Conservation (phyloP, 2,329 filamentous ascomycete species). For the Xylariaceae sp. region DNA sequence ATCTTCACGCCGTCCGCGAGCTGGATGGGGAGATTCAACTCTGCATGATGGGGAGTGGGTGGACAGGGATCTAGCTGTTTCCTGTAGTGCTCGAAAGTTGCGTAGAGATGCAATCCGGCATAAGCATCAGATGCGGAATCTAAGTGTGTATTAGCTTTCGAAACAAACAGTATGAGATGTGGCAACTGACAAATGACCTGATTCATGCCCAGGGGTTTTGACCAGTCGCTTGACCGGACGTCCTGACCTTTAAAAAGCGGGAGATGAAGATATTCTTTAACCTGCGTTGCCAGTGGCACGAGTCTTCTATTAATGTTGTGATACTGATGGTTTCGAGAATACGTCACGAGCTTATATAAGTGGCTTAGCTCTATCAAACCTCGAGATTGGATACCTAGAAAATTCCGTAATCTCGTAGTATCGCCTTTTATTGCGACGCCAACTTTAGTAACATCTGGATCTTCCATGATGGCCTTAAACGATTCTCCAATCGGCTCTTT, state of each 20-base stretch:
- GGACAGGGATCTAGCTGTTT: conserved; percentile 71
- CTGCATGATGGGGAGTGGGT: conserved; percentile 71
- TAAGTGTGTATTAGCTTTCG: conserved; percentile 45
- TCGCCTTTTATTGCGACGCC: conserved; percentile 80
- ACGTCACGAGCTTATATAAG: conserved; percentile 78
- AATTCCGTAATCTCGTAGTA: conserved; percentile 70
- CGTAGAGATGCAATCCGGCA: conserved; percentile 74
- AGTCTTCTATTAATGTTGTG: conserved; percentile 68
- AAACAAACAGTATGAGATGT: conserved; percentile 15
- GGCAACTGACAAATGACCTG: conserved; percentile 72
- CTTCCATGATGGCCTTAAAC: conserved; percentile 75
- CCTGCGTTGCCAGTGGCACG: conserved; percentile 72
- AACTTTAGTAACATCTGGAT: conserved; percentile 70
- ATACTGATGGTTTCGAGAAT: conserved; percentile 57
- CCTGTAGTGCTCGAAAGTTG: conserved; percentile 72
- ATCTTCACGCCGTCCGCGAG: conserved; percentile 52
- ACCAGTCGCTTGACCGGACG: conserved; percentile 80
- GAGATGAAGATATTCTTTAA: conserved; percentile 71
- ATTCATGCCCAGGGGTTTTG: conserved; percentile 59
- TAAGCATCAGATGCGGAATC: conserved; percentile 86
- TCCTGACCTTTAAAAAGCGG: conserved; percentile 75
- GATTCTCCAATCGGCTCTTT: conserved; percentile 71
- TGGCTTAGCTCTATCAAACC: conserved; percentile 84
- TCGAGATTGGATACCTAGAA: conserved; percentile 66
- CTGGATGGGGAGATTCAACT: conserved; percentile 68